These are phyloP conservation scores for Pholiota conissans DNA, from an alignment of 768 basidiomycete species.

Conservation along the genomic window DNA sequence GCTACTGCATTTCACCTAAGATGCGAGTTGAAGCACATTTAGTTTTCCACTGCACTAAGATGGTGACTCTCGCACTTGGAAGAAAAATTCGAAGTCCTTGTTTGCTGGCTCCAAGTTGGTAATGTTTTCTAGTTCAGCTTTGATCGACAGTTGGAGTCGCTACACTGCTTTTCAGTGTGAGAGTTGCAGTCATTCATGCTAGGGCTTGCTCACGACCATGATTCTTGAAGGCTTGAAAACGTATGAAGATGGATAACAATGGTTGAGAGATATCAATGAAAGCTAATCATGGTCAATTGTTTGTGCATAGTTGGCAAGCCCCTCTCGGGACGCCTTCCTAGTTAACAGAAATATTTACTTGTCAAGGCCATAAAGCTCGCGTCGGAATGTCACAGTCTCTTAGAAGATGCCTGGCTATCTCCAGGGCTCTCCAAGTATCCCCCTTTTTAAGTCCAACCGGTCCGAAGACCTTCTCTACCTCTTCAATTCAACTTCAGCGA, in stretches of 20 bases:
- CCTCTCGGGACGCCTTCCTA: not conserved
- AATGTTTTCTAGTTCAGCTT: conserved; percentile 80
- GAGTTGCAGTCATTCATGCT: not conserved
- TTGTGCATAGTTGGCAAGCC: conserved; percentile 14
- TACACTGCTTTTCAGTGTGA: conserved; percentile 25
- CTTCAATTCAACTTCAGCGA: conserved; percentile 14
- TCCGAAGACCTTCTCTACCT: conserved; percentile 16
- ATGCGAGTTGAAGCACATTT: not conserved
- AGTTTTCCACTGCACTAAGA: conserved; percentile 21
- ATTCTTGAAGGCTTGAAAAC: not conserved
- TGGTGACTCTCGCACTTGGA: conserved; percentile 55
- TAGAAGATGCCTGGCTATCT: conserved; percentile 13
- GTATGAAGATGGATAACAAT: not conserved
- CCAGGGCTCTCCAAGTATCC: conserved; percentile 11
- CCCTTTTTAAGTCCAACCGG: not conserved
- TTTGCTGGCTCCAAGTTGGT: conserved; percentile 65
- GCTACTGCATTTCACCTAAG: conserved; percentile 75
- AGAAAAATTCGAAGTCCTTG: conserved; percentile 78
- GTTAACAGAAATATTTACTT: not conserved
- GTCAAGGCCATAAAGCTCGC: not conserved
- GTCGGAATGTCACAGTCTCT: conserved; percentile 15
- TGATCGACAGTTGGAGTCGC: conserved; percentile 67
- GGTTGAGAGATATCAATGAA: not conserved
- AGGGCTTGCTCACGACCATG: conserved; percentile 52
- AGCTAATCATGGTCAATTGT: conserved; percentile 5